Base-by-base conservation (phyloP, 2,329 filamentous ascomycete genomes). In the Tricladium varicosporioides region DNA sequence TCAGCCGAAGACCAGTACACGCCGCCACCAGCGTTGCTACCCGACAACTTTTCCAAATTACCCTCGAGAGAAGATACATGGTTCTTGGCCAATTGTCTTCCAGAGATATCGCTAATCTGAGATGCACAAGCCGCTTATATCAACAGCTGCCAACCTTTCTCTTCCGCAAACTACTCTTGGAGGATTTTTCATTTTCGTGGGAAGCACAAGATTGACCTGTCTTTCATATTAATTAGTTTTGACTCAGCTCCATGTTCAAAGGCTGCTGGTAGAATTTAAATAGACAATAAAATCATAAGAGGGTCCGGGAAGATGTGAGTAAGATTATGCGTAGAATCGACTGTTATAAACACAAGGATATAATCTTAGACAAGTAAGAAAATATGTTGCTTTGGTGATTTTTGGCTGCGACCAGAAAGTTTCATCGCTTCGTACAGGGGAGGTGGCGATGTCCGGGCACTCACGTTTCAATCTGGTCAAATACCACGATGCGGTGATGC, bases 121-220 rank as follows among this genome's bases (percentile, higher is more conserved):
- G 64, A 10, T 60, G 65, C 9, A 45, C 56, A 13, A 61, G 60
- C 7, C 60, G 60, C 15, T 51, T 54, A n/a, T 66, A 66, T 33
- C 16, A 45, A 31, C 60, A 66, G 19, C 45, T 68, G 5, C 63
- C 65, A 14, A 61, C 62, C 9, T 54, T 42, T 7, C 54, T 65
- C n/a, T 67, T 57, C 14, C 54, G 58, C 10, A 54, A 57, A 10
- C 58, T 68, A 2, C 32, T 68, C 15, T 36, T 53, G 11, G 31
- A 51, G 4, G 62, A 68, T 16, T 61, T 66, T 58, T 65, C 65
- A 1, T 67, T 57, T 62, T 46, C 66, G 9, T 67, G 60, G 56
- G 65, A 68, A 55, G 33, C 4, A n/a, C 36, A 40, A 40, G 36
- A 40, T n/a, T 13, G 5, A 13, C 27, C 15, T 16, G 14, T 31